phyloP scores from a whole-genome alignment of 2,329 filamentous ascomycete species.

The Arthrobotrys iridis region DNA sequence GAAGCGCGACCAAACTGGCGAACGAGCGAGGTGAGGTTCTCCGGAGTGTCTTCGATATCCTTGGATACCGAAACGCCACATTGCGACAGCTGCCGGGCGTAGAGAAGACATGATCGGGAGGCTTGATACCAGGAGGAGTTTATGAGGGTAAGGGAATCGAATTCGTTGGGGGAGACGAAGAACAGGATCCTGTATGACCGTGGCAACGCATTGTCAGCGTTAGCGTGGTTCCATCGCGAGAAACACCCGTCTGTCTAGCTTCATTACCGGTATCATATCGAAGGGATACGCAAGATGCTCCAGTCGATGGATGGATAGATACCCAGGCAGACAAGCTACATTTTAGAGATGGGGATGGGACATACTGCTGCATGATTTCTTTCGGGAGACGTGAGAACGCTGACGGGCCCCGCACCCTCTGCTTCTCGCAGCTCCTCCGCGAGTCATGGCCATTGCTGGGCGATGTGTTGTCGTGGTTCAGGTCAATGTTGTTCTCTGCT shows the following conservation, averaged over 20 bases:
- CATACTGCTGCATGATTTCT: conserved; percentile 76
- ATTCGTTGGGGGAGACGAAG: conserved; percentile 70
- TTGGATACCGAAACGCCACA: conserved; percentile 70
- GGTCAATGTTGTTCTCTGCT: conserved; percentile 27
- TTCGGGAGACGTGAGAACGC: conserved; percentile 71
- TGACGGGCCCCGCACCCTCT: conserved; percentile 53
- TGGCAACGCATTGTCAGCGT: conserved; percentile 34
- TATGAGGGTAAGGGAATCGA: conserved; percentile 73
- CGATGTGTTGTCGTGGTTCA: conserved; percentile 26
- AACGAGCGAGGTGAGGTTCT: conserved; percentile 70
- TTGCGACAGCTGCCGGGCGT: conserved; percentile 70
- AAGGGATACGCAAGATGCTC: too few species aligned
- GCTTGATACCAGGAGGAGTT: conserved; percentile 73
- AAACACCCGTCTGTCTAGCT: too few species aligned
- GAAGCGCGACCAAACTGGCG: conserved; percentile 74
- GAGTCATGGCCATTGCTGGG: conserved; percentile 19
- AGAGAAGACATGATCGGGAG: conserved; percentile 72
- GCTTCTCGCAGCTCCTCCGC: conserved; percentile 27
- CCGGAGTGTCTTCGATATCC: conserved; percentile 62
- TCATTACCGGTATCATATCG: conserved; percentile 27
- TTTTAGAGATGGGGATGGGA: conserved; percentile 54
- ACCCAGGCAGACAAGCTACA: conserved; percentile 22
- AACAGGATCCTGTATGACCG: conserved; percentile 68
- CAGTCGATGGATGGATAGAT: conserved; percentile 18
- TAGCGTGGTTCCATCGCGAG: conserved; percentile 23